A percentile compares a stretch with the other conserved stretches of the same genome.
Conservation (phyloP, 495 filamentous ascomycete genomes). For the Jackrogersella minutella region DNA sequence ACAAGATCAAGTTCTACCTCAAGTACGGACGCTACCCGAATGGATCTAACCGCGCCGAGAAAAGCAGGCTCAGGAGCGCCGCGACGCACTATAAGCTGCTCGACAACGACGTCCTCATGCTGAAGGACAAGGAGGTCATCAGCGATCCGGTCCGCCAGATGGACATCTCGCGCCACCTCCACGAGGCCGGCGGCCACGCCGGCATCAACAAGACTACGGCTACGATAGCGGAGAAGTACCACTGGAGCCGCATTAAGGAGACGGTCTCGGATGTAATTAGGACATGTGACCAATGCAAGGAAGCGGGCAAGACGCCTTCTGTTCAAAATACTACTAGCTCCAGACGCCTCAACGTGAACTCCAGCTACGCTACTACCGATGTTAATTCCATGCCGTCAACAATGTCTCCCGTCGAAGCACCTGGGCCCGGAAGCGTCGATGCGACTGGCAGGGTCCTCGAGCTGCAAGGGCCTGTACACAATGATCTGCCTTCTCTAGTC, state of each 20-base stretch:
- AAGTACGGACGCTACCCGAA: slow-evolving; percentile 93
- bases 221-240: slow-evolving; percentile 89
- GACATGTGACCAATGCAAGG: slow-evolving; percentile 91
- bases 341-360: slow-evolving; percentile 36
- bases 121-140: slow-evolving; percentile 98
- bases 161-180: slow-evolving; percentile 80
- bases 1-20: slow-evolving; percentile 97
- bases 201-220: slow-evolving; percentile 99
- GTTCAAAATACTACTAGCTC: slow-evolving; percentile 24
- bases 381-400: slow-evolving; percentile 23
- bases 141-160: slow-evolving; percentile 91
- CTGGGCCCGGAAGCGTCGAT: slow-evolving; percentile 32
- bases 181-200: slow-evolving; percentile 75
- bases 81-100: slow-evolving; percentile 95
- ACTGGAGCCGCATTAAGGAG: slow-evolving; percentile 99
- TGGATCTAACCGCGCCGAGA: slow-evolving; percentile 93
- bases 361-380: not conserved
- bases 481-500: slow-evolving; percentile 36
- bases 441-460: slow-evolving; percentile 38
- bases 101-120: slow-evolving; percentile 82
- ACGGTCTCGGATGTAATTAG: slow-evolving; percentile 94
- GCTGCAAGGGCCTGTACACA: slow-evolving; percentile 34
- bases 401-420: slow-evolving; percentile 28
- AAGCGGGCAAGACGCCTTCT: slow-evolving; percentile 66
- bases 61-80: slow-evolving; percentile 89